Evolutionary conservation across 2,329 filamentous ascomycete species (phyloP).

Genomic region (Colletotrichum zoysiae): DNA sequence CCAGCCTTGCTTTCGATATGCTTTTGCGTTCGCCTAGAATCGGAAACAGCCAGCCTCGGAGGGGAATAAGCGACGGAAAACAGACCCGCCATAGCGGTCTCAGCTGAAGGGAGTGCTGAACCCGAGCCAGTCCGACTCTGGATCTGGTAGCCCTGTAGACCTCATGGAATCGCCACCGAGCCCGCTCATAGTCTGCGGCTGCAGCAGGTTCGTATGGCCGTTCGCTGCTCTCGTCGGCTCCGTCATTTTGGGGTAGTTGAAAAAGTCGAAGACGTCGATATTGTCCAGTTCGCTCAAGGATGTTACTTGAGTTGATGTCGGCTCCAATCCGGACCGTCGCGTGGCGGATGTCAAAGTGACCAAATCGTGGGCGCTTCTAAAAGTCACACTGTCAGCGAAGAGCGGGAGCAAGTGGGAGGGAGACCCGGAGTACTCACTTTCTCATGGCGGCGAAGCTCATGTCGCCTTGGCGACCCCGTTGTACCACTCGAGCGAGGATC

Average conservation of each 20-base stretch:
- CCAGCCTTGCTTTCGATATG: slow-evolving; percentile 9
- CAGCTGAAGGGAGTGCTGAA: slow-evolving; percentile 40
- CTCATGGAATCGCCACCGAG: slow-evolving; percentile 44
- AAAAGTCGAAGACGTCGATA: slow-evolving; percentile 61
- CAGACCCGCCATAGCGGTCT: background rate
- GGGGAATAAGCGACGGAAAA: background rate
- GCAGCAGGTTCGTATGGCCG: slow-evolving; percentile 46
- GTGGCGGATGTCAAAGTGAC: slow-evolving; percentile 53
- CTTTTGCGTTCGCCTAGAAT: slow-evolving; percentile 8
- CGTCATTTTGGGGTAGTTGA: slow-evolving; percentile 56
- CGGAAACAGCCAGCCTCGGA: background rate
- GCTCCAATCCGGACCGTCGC: slow-evolving; percentile 54
- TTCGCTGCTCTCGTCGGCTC: slow-evolving; percentile 40
- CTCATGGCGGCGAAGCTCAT: slow-evolving; percentile 56
- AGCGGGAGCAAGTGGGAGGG: background rate
- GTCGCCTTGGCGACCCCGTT: slow-evolving; percentile 52
- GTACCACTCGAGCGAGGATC: slow-evolving; percentile 55
- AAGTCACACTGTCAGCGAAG: slow-evolving; percentile 26
- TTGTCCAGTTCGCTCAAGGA: slow-evolving; percentile 57
- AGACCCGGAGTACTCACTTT: slow-evolving; percentile 48
- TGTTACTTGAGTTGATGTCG: slow-evolving; percentile 54
- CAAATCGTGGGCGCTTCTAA: slow-evolving; percentile 55
- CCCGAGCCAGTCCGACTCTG: slow-evolving; percentile 50
- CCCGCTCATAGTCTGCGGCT: slow-evolving; percentile 45
- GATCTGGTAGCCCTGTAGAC: slow-evolving; percentile 47